A percentile compares a stretch with the other conserved stretches of the same genome.
Evolutionary conservation across 352 stramenopile species (phyloP).

Genomic region (Phytophthora syringae): DNA sequence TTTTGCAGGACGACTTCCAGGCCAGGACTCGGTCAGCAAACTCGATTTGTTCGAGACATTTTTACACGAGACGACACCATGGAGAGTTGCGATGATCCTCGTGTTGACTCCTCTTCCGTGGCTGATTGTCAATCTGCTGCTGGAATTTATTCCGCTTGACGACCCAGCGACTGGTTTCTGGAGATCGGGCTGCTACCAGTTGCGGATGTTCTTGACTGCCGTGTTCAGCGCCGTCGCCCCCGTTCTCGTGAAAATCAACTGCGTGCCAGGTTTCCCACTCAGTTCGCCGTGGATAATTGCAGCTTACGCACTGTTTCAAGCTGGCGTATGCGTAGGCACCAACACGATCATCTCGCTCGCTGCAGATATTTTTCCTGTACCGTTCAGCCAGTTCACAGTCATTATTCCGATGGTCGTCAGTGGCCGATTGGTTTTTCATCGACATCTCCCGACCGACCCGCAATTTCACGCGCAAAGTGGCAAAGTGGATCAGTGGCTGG

Average conservation of each 20-base stretch:
- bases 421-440: conserved; percentile 20
- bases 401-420: conserved; percentile 28
- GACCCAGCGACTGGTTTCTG: conserved; percentile 21
- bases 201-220: conserved; percentile 29
- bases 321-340: conserved; percentile 24
- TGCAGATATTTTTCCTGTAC: conserved; percentile 42
- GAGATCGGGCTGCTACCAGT: conserved; percentile 33
- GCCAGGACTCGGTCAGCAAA: conserved; percentile 44
- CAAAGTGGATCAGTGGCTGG: conserved; percentile 32
- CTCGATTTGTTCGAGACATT: conserved; percentile 34
- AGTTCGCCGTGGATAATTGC: conserved; percentile 10
- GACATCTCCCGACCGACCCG: conserved; percentile 10
- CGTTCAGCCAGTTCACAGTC: conserved; percentile 36
- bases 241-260: conserved; percentile 26
- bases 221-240: conserved; percentile 21
- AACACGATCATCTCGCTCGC: conserved; percentile 19
- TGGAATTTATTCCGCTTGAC: conserved; percentile 37
- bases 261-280: conserved; percentile 35
- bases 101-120: conserved; percentile 34
- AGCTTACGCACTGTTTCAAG: conserved; percentile 19
- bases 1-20: conserved; percentile 23
- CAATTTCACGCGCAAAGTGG: conserved; percentile 24
- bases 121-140: conserved; percentile 31
- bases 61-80: conserved; percentile 4
- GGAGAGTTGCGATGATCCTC: conserved; percentile 13